Evolutionary conservation across 805 yeast species (phyloP).

Genomic region (Wickerhamomyces xylosicus): DNA sequence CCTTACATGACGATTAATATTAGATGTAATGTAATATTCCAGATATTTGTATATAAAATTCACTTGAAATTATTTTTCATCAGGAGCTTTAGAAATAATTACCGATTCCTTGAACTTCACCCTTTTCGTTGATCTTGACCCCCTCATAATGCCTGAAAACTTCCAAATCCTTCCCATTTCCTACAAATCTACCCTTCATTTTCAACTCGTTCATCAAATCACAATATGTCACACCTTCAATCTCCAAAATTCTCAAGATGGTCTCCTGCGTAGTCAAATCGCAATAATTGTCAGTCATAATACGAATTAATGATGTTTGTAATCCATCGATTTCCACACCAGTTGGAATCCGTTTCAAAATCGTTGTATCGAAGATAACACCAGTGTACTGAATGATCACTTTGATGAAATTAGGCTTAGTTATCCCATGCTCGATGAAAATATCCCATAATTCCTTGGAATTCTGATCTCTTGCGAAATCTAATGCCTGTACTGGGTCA

Average conservation of each 20-base stretch:
- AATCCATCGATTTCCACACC: slow-evolving; percentile 57
- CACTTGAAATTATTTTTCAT: no score
- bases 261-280: slow-evolving; percentile 42
- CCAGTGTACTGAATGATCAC: slow-evolving; percentile 64
- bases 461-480: slow-evolving; percentile 58
- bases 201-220: slow-evolving; percentile 20
- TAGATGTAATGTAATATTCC: no score
- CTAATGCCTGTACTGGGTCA: slow-evolving; percentile 74
- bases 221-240: slow-evolving; percentile 35
- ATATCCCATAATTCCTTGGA: slow-evolving; percentile 78
- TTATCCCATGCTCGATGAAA: slow-evolving; percentile 58
- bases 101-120: not conserved
- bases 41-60: no score
- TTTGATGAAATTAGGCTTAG: slow-evolving; percentile 66
- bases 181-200: slow-evolving; percentile 19
- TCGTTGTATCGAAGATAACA: slow-evolving; percentile 54
- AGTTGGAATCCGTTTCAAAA: slow-evolving; percentile 54
- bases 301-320: slow-evolving; percentile 45
- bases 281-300: slow-evolving; percentile 54
- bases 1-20: no score
- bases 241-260: slow-evolving; percentile 42
- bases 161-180: not conserved
- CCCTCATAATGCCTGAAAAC: not conserved
- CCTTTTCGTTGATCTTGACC: not conserved
- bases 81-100: not conserved